phyloP scores from a whole-genome alignment of 352 stramenopile genomes.

The Globisporangium viniferum region DNA sequence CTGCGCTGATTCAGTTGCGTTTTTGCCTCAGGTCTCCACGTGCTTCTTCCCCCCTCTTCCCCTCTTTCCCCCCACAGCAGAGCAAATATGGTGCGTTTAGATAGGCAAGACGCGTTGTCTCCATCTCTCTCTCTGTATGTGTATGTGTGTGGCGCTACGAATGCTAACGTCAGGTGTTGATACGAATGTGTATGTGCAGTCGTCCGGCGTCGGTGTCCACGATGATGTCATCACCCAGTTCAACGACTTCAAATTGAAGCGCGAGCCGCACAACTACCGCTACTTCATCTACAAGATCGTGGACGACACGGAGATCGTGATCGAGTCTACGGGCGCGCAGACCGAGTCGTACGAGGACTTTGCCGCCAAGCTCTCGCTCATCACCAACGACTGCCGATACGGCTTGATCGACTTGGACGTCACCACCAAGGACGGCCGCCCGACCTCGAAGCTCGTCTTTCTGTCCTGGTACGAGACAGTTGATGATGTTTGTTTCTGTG shows the following conservation, averaged over 20 bases:
- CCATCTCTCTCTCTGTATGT: neutral
- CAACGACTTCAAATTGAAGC: conserved; percentile 95
- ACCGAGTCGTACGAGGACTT: conserved; percentile 89
- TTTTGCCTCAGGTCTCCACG: conserved; percentile 25
- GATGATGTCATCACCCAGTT: conserved; percentile 93
- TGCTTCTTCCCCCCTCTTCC: conserved; percentile 8
- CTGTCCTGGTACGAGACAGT: conserved; percentile 74
- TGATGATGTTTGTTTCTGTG: neutral
- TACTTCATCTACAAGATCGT: conserved; percentile 97
- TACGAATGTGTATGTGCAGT: conserved; percentile 39
- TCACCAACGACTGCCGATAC: conserved; percentile 86
- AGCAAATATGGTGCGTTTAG: conserved; percentile 21
- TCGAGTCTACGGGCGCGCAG: conserved; percentile 80
- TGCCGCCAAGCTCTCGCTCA: conserved; percentile 62
- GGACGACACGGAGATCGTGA: conserved; percentile 91
- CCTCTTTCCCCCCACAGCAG: conserved; percentile 2
- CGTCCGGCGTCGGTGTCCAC: conserved; percentile 91
- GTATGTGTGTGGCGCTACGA: neutral
- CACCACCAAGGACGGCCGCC: conserved; percentile 86
- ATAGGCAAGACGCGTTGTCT: neutral
- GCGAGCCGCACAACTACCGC: conserved; percentile 88
- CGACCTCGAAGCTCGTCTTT: conserved; percentile 90
- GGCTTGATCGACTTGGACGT: conserved; percentile 88
- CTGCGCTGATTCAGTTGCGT: conserved; percentile 23
- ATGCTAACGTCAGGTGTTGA: neutral